These are phyloP conservation scores for Puccinia coronata DNA, from an alignment of 1,284 basidiomycete species.

Conservation along the genomic window DNA sequence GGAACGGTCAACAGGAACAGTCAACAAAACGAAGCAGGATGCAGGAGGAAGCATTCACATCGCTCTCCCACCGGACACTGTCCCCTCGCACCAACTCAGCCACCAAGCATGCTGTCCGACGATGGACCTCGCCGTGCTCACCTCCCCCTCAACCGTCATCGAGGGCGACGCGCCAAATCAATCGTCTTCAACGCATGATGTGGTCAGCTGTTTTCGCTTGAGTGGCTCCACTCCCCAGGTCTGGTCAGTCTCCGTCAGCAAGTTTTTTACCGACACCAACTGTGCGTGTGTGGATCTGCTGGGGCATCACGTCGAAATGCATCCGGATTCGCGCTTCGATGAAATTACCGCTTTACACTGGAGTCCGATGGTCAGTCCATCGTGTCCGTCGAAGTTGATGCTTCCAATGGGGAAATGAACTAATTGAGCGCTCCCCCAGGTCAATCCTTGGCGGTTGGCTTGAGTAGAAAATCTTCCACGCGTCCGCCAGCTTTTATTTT, in stretches of 20 bases:
- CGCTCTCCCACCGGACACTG: constrained; percentile 44
- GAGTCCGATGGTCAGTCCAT: constrained; percentile 45
- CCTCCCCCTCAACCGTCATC: constrained; percentile 6
- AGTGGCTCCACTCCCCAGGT: constrained; percentile 32
- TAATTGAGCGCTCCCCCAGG: neutral
- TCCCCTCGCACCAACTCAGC: constrained; percentile 30
- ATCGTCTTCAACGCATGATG: constrained; percentile 19
- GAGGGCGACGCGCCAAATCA: neutral
- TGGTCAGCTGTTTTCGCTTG: constrained; percentile 31
- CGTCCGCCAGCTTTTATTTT: constrained; percentile 35
- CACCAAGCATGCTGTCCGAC: constrained; percentile 35
- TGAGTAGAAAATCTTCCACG: constrained; percentile 15
- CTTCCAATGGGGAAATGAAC: neutral
- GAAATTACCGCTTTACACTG: constrained; percentile 41
- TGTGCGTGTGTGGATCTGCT: constrained; percentile 31
- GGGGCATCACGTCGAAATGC: constrained; percentile 23
- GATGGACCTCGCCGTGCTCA: constrained; percentile 44
- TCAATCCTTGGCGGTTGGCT: constrained; percentile 33
- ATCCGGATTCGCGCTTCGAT: constrained; percentile 33
- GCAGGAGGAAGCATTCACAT: constrained; percentile 22
- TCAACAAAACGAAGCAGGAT: neutral
- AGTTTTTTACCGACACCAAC: constrained; percentile 25
- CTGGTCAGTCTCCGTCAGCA: constrained; percentile 38
- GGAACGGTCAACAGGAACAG: neutral
- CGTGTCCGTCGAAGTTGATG: neutral